Evolutionary conservation across 768 basidiomycete genomes (phyloP).

Genomic region (Rubroboletus satanas): DNA sequence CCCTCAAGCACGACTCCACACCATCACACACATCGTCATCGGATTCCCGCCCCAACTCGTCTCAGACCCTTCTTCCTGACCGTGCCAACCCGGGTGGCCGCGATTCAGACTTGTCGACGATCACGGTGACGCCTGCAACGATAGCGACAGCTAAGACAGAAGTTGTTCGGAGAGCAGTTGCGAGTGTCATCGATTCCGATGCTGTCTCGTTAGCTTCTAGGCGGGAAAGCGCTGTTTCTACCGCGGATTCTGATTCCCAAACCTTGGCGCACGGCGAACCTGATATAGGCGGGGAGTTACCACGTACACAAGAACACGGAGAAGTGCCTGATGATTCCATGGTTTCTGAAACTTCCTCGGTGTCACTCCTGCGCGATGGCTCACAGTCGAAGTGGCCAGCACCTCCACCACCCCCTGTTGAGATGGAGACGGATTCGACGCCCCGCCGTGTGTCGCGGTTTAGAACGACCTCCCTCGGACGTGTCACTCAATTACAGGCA

Average conservation of each 20-base stretch:
- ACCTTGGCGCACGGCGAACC: not conserved
- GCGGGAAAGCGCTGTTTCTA: slow-evolving; percentile 11
- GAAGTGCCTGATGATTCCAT: slow-evolving; percentile 15
- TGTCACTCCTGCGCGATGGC: slow-evolving; percentile 17
- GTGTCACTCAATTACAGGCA: slow-evolving; percentile 23
- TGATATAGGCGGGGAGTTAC: slow-evolving; percentile 1
- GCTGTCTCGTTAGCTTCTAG: slow-evolving; percentile 16
- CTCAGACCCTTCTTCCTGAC: slow-evolving; percentile 17
- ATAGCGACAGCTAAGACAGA: slow-evolving; percentile 46
- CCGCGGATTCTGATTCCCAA: slow-evolving; percentile 8
- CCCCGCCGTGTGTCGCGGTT: slow-evolving; percentile 28
- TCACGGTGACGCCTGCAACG: slow-evolving; percentile 42
- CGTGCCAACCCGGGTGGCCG: slow-evolving; percentile 22
- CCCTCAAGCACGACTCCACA: not conserved
- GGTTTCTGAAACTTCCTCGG: slow-evolving; percentile 13
- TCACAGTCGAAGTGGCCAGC: slow-evolving; percentile 28
- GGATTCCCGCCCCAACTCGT: slow-evolving; percentile 16
- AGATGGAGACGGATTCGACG: slow-evolving; percentile 21
- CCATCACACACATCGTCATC: not conserved
- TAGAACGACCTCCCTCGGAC: slow-evolving; percentile 28
- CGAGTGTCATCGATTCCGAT: slow-evolving; percentile 45
- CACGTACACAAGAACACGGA: slow-evolving; percentile 5
- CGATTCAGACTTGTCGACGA: slow-evolving; percentile 35
- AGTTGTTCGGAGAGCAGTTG: slow-evolving; percentile 48
- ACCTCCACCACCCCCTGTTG: slow-evolving; percentile 30